Evolutionary conservation across 129 eudicot species (phyloP).

Genomic region (Helianthus annuus): DNA sequence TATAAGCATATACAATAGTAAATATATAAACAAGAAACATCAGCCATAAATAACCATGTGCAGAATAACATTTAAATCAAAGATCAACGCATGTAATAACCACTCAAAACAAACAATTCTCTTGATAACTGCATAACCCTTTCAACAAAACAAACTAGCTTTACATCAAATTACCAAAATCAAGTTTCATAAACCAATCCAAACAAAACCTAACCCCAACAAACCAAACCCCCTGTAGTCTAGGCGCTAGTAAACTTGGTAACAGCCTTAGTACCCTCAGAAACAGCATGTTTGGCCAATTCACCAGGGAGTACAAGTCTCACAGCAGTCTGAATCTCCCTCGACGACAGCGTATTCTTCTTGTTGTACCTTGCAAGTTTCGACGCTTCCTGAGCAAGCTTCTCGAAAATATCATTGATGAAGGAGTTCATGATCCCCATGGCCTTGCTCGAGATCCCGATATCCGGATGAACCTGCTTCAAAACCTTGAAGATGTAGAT

Average conservation of each 20-base stretch:
- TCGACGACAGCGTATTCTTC: slow-evolving; percentile 26
- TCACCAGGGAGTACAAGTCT: slow-evolving; percentile 32
- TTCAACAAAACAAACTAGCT: not conserved
- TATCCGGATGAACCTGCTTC: slow-evolving; percentile 31
- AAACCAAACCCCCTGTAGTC: not conserved
- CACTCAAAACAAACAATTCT: not conserved
- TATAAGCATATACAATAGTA: no score
- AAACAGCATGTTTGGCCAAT: slow-evolving; percentile 32
- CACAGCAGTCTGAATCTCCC: slow-evolving; percentile 36
- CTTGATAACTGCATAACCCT: not conserved
- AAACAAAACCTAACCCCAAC: not conserved
- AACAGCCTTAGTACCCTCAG: slow-evolving; percentile 33
- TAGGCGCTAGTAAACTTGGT: slow-evolving; percentile 30
- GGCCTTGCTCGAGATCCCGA: slow-evolving; percentile 26
- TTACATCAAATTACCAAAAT: not conserved
- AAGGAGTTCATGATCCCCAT: slow-evolving; percentile 34
- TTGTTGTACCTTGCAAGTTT: slow-evolving; percentile 27
- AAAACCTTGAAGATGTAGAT: slow-evolving; percentile 33
- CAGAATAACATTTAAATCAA: no score
- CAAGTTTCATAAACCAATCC: not conserved
- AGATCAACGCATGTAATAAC: no score
- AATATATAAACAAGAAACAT: no score
- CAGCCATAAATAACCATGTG: no score
- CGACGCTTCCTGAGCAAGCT: slow-evolving; percentile 31
- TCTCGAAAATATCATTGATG: slow-evolving; percentile 35